phyloP scores from a whole-genome alignment of 78 protist species.

The Emiliania huxleyi region DNA sequence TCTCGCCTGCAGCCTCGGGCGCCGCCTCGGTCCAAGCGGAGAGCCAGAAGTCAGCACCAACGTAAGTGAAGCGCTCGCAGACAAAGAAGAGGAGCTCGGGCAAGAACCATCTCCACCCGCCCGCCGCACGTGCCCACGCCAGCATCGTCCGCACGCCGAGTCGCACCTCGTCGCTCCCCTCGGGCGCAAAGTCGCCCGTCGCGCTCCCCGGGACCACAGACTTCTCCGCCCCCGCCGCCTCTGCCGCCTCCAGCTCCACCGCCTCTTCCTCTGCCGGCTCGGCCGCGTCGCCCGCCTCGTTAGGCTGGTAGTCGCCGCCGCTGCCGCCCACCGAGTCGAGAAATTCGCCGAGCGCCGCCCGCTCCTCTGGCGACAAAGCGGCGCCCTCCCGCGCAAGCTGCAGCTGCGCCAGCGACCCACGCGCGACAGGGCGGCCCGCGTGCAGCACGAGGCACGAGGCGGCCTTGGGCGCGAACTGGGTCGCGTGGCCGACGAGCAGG shows the following conservation, averaged over 20 bases:
- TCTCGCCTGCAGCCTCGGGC: background rate
- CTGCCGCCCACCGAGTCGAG: background rate
- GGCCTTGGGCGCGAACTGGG: constrained; percentile 10
- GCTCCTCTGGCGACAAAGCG: background rate
- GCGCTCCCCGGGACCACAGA: background rate
- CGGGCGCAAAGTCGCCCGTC: background rate
- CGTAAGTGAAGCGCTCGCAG: background rate
- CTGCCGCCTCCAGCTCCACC: background rate
- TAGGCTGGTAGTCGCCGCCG: no score
- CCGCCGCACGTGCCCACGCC: background rate
- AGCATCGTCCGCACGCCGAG: background rate
- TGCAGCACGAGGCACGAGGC: constrained; percentile 6
- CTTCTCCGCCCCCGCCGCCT: background rate
- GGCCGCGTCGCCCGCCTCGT: background rate
- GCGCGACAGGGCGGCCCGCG: background rate
- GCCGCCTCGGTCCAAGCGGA: background rate
- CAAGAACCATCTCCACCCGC: background rate
- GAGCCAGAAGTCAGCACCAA: background rate
- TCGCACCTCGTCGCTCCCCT: background rate
- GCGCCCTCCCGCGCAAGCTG: background rate
- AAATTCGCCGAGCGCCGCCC: background rate
- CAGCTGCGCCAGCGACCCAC: background rate
- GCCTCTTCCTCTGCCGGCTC: background rate
- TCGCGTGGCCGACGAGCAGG: constrained; percentile 28
- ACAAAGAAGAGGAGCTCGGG: background rate